Conservation (phyloP, 139 green algal genomes). For the Picochlorum sp. region DNA sequence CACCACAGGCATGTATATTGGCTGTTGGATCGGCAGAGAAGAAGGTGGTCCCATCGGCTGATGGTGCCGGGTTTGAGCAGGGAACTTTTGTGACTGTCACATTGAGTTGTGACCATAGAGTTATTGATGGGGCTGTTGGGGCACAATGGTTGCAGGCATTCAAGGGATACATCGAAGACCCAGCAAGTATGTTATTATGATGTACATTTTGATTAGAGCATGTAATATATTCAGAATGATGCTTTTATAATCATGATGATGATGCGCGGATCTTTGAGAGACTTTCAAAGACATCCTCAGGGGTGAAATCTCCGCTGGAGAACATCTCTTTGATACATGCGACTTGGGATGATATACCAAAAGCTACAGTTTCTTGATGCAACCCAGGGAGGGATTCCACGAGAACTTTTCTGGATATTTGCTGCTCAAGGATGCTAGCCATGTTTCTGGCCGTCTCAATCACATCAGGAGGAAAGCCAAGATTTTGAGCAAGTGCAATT, state of each 20-base stretch:
- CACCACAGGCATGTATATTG: conserved; percentile 75
- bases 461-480: conserved; percentile 37
- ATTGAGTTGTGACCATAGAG: conserved; percentile 91
- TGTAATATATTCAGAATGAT: neutral
- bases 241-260: neutral
- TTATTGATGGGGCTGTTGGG: conserved; percentile 94
- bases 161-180: conserved; percentile 84
- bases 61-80: conserved; percentile 38
- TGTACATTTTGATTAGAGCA: neutral
- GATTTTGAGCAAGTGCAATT: conserved; percentile 42
- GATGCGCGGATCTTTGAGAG: neutral
- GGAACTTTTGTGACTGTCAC: conserved; percentile 57
- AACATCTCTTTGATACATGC: too few species aligned
- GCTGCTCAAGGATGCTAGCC: conserved; percentile 7
- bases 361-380: too few species aligned
- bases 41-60: conserved; percentile 41
- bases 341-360: too few species aligned
- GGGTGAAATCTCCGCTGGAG: too few species aligned
- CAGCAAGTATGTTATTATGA: conserved; percentile 82
- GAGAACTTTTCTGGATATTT: neutral
- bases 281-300: too few species aligned
- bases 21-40: conserved; percentile 52
- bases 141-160: conserved; percentile 93
- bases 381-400: too few species aligned
- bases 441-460: conserved; percentile 20